Percentiles rank a stretch among this genome's conserved stretches.
Evolutionary conservation across 2,329 filamentous ascomycete genomes (phyloP).

Genomic region (Ceratocystis smalleyi): DNA sequence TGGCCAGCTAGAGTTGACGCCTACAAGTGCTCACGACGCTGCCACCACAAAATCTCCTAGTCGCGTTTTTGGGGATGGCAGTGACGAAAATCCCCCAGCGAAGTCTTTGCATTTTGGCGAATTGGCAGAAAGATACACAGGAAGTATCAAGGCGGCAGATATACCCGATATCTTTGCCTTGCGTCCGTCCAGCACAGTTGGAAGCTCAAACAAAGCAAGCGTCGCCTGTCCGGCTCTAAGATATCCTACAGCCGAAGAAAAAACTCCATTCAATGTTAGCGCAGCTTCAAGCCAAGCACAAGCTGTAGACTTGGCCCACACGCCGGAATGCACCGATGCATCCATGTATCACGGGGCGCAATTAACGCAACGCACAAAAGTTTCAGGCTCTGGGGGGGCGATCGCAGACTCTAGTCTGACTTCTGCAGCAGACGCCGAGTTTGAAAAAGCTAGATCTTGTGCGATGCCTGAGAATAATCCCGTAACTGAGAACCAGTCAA

Average conservation of each 20-base stretch:
- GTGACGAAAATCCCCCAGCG: no score
- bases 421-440: no score
- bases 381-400: no score
- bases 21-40: not conserved
- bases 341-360: no score
- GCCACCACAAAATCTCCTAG: not conserved
- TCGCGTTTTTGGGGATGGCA: not conserved
- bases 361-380: no score
- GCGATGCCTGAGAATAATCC: not conserved
- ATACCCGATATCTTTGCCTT: not conserved
- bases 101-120: not conserved
- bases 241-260: not conserved
- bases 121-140: not conserved
- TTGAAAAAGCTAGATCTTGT: no score
- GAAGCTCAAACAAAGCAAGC: not conserved
- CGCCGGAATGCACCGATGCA: no score
- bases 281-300: no score
- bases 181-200: not conserved
- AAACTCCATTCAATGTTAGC: no score
- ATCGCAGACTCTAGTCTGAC: no score
- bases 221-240: not conserved
- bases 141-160: not conserved
- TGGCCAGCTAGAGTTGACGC: slow-evolving; percentile 12
- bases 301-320: no score
- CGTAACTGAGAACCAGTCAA: not conserved